These are phyloP conservation scores for Fimicolochytrium jonesii DNA, from an alignment of 192 early-diverging fungal genomes.

Conservation along the genomic window DNA sequence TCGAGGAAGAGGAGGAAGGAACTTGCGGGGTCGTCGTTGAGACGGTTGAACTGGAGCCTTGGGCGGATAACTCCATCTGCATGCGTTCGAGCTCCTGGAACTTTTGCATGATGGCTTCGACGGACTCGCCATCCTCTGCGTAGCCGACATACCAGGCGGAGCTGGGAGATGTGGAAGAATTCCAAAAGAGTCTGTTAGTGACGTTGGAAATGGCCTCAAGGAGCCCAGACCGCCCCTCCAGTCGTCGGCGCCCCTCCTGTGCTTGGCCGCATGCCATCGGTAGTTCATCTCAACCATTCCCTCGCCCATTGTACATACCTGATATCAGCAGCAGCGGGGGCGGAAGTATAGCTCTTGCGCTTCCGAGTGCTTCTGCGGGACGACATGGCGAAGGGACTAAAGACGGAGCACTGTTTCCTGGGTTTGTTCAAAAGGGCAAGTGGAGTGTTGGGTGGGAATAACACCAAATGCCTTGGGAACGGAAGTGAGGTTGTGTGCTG, in stretches of 20 bases:
- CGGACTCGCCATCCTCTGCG: slow-evolving; percentile 93
- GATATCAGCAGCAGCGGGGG: slow-evolving; percentile 1
- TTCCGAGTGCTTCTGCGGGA: slow-evolving; percentile 7
- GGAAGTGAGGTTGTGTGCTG: too few relatives aligned
- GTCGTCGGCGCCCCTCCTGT: neutral
- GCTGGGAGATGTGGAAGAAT: slow-evolving; percentile 12
- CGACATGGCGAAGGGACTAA: too few relatives aligned
- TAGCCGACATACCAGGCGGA: slow-evolving; percentile 83
- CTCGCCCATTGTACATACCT: too few relatives aligned
- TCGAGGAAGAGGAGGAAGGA: too few relatives aligned
- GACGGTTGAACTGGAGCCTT: neutral
- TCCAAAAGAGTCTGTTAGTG: neutral
- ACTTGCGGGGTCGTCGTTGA: neutral
- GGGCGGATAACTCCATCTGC: slow-evolving; percentile 67
- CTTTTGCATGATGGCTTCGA: slow-evolving; percentile 97
- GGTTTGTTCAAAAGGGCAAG: too few relatives aligned
- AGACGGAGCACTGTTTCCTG: too few relatives aligned
- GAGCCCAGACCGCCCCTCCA: neutral
- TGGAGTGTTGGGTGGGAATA: too few relatives aligned
- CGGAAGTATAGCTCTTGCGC: neutral
- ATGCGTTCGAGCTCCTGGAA: slow-evolving; percentile 92
- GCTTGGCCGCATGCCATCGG: neutral
- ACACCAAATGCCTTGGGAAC: too few relatives aligned
- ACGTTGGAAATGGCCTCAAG: neutral
- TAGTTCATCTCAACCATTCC: too few relatives aligned